Evolutionary conservation across 1,139 yeast species (phyloP).

Genomic region (Nakaseomyces kungkrabaensis): DNA sequence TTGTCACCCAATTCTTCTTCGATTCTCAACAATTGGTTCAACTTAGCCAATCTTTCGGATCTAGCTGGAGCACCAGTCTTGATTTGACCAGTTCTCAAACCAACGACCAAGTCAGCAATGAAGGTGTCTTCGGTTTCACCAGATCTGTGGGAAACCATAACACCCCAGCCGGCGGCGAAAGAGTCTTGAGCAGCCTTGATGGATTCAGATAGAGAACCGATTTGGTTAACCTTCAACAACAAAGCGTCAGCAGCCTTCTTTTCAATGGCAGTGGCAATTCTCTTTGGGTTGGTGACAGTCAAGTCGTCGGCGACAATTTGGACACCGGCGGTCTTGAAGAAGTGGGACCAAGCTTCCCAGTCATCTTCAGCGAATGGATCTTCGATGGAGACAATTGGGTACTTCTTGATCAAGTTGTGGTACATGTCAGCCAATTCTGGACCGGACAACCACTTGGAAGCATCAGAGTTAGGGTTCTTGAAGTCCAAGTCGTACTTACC

Average conservation of each 20-base stretch:
- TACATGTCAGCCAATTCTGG: slow-evolving; percentile 76
- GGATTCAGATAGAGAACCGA: slow-evolving; percentile 85
- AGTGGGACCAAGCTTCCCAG: slow-evolving; percentile 95
- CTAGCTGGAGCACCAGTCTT: slow-evolving; percentile 99
- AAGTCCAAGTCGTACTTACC: slow-evolving; percentile 94
- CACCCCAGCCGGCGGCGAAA: slow-evolving; percentile 92
- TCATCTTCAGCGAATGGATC: slow-evolving; percentile 99
- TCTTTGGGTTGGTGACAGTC: slow-evolving; percentile 92
- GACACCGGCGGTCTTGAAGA: slow-evolving; percentile 62
- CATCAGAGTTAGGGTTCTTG: slow-evolving; percentile 88
- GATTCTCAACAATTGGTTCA: slow-evolving; percentile 91
- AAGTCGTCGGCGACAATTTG: slow-evolving; percentile 96
- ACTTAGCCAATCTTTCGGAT: slow-evolving; percentile 97
- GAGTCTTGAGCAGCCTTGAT: slow-evolving; percentile 89
- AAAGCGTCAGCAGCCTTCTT: slow-evolving; percentile 89
- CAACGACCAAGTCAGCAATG: slow-evolving; percentile 94
- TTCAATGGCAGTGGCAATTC: slow-evolving; percentile 90
- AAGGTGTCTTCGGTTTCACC: slow-evolving; percentile 98
- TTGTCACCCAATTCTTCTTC: slow-evolving; percentile 96
- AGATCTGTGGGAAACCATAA: slow-evolving; percentile 95
- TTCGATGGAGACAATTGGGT: slow-evolving; percentile 95
- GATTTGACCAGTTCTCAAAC: slow-evolving; percentile 94
- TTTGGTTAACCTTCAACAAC: slow-evolving; percentile 92
- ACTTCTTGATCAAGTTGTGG: slow-evolving; percentile 64
- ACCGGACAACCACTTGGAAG: slow-evolving; percentile 82